phyloP scores from a whole-genome alignment of 805 yeast genomes.

The Saccharomycopsis synnaedendra region DNA sequence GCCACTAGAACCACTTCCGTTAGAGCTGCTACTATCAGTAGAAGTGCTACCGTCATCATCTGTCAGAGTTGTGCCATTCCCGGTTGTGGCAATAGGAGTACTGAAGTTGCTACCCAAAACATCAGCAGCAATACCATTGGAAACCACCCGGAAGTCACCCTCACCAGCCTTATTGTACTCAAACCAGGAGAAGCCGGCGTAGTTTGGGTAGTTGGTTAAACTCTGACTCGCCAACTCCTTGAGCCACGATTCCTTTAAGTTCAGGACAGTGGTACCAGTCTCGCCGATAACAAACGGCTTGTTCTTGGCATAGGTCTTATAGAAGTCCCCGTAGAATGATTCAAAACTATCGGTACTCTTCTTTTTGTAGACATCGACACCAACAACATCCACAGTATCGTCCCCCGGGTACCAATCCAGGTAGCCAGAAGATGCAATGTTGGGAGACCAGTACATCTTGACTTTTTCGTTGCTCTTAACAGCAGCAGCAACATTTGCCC shows the following conservation, averaged over 20 bases:
- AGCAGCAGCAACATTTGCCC: slow-evolving; percentile 1
- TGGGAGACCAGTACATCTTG: slow-evolving; percentile 6
- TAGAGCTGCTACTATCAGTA: no score
- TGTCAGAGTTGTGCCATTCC: no score
- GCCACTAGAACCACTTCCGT: no score
- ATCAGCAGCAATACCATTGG: background rate
- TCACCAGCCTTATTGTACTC: slow-evolving; percentile 8
- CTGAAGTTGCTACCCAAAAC: no score
- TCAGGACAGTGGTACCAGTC: slow-evolving; percentile 3
- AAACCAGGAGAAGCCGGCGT: slow-evolving; percentile 5
- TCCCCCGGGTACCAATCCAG: slow-evolving; percentile 6
- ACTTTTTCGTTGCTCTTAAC: slow-evolving; percentile 4
- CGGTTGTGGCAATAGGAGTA: no score
- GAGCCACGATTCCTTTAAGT: background rate
- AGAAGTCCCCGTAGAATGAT: background rate
- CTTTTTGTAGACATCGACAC: slow-evolving; percentile 4
- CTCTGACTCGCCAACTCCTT: background rate
- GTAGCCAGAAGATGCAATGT: background rate
- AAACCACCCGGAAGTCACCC: slow-evolving; percentile 7
- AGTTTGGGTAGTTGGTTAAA: background rate
- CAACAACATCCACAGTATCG: slow-evolving; percentile 8
- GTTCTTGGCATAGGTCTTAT: slow-evolving; percentile 1
- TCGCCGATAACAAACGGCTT: slow-evolving; percentile 6
- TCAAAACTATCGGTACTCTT: slow-evolving; percentile 2
- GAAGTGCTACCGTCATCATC: no score